Base-by-base conservation (phyloP, 164 flowering plant species). In the Annona cherimola region DNA sequence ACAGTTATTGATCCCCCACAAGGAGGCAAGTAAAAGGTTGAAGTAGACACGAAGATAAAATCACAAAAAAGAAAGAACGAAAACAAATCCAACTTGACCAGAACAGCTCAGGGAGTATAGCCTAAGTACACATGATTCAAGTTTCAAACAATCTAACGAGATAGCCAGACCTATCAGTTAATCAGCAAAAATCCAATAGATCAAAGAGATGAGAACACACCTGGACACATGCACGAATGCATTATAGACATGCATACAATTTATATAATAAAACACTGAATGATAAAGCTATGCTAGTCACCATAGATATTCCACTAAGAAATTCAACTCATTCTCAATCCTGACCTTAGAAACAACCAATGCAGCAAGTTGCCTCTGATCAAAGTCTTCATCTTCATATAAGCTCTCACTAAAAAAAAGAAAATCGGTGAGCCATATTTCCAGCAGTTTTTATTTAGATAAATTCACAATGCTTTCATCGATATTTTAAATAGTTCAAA, bases 321-420 rank as follows among this genome's bases (percentile, higher is more conserved):
- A 50, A 26, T 26, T 16, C 55, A 19, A 44, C 9, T 1, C 20
- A 55, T 20, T 1, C 42, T 3, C 11, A 71, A 8, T 39, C 14
- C 41, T 26, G 45, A 80, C 82, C 82, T 80, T 80, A 16, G 82
- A 80, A 54, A 75, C 82, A 62, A 80, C 46, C 72, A 80, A 59
- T 60, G 82, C 82, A 66, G 82, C 82, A 62, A 80, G 76, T 50
- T 75, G 78, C 42, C 80, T 77, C 69, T 68, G 73, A 63, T 75
- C 82, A 62, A 77, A 77, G 60, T 69, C 78, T 69, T 77, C 82
- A 67, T 80, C 82, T 75, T 80, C 82, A 16, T 77, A 80, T 40
- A 77, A 72, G 70, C 82, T 80, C 70, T 80, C 82, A 42, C 82
- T 80, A 76, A 61, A 70, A 41, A 70, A 1, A 40, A 76, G 9